Evolutionary conservation across 2,329 filamentous ascomycete species (phyloP).

Genomic region (Penicillium psychrosexuale): DNA sequence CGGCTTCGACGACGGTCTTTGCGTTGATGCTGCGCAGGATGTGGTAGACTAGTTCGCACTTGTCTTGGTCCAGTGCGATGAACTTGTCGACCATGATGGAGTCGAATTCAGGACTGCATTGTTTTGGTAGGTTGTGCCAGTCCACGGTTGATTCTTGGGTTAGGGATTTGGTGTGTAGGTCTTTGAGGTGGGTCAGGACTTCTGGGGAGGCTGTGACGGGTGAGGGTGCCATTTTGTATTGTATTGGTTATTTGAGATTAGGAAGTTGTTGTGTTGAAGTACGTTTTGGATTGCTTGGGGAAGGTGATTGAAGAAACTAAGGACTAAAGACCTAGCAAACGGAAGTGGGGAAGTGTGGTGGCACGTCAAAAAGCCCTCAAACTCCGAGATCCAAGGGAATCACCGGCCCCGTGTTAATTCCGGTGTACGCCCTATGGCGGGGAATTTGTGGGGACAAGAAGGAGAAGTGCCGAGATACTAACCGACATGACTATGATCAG

Average conservation of each 20-base stretch:
- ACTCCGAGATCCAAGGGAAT: background rate
- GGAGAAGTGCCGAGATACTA: background rate
- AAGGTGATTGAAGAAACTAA: too few relatives aligned
- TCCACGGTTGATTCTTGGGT: slow-evolving; percentile 29
- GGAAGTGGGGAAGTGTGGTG: background rate
- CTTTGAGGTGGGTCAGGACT: slow-evolving; percentile 27
- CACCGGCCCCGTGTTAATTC: background rate
- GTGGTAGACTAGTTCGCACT: slow-evolving; percentile 57
- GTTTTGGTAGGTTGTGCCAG: slow-evolving; percentile 21
- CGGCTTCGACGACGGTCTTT: slow-evolving; percentile 56
- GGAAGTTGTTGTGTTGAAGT: background rate
- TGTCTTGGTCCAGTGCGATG: slow-evolving; percentile 58
- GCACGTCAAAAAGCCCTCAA: background rate
- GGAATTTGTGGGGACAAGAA: too few relatives aligned
- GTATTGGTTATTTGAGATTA: background rate
- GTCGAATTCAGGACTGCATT: slow-evolving; percentile 29
- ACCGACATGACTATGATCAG: background rate
- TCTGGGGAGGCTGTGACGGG: slow-evolving; percentile 11
- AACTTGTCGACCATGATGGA: slow-evolving; percentile 55
- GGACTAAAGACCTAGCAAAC: too few relatives aligned
- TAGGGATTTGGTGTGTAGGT: slow-evolving; percentile 32
- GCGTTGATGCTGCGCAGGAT: slow-evolving; percentile 51
- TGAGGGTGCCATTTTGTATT: slow-evolving; percentile 14
- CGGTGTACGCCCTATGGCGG: background rate
- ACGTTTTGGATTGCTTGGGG: background rate